Conservation (phyloP, 208 protist genomes). For the Leishmania martiniquensis region DNA sequence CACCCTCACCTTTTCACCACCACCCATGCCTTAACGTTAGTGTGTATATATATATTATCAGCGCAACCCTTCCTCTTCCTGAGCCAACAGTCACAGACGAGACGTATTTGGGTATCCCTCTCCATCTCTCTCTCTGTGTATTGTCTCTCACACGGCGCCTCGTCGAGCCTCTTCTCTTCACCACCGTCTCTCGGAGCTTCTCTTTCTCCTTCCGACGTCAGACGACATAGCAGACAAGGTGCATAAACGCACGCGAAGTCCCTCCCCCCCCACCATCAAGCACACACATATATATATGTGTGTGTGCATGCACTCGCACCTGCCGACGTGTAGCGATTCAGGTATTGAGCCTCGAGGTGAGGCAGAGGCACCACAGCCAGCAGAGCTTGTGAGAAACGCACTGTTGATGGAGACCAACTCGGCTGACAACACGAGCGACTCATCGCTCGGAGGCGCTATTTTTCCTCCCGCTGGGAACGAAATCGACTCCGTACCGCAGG, state of each 20-base stretch:
- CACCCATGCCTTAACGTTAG: background rate
- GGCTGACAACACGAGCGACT: background rate
- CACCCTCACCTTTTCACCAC: background rate
- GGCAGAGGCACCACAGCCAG: background rate
- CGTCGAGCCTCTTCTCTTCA: background rate
- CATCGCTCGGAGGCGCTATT: background rate
- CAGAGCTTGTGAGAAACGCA: background rate
- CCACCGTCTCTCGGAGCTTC: background rate
- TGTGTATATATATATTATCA: no score
- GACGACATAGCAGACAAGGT: no score
- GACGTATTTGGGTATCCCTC: no score
- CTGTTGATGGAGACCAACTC: background rate
- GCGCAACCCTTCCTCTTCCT: no score
- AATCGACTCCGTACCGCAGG: background rate
- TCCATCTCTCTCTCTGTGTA: no score
- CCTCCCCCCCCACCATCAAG: no score
- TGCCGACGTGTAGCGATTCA: background rate
- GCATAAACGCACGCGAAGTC: no score
- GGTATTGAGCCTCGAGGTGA: background rate
- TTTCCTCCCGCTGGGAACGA: background rate
- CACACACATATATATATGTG: no score
- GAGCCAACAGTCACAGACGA: no score
- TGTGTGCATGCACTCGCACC: background rate
- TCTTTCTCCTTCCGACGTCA: background rate
- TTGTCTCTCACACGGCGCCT: no score